phyloP scores from a whole-genome alignment of 2,329 filamentous ascomycete species.

The Alternaria atra region DNA sequence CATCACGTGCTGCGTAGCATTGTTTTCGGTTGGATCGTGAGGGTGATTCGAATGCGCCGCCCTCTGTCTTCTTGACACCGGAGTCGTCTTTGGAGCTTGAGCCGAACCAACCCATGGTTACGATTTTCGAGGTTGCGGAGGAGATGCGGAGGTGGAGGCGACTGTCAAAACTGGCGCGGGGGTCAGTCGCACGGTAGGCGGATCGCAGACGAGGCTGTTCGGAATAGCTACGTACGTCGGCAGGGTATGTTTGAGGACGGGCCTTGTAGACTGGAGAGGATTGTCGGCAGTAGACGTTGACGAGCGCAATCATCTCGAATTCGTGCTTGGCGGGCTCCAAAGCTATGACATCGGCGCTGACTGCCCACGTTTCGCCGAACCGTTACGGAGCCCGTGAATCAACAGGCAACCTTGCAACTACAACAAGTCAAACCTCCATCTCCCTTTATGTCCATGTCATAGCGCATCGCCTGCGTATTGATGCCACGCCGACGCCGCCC shows the following conservation, averaged over 20 bases:
- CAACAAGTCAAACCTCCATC: conserved; percentile 9
- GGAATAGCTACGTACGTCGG: not conserved
- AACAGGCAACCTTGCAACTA: conserved; percentile 30
- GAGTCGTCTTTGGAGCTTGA: conserved; percentile 51
- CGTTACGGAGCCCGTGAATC: conserved; percentile 16
- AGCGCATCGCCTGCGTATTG: conserved; percentile 31
- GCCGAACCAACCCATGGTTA: conserved; percentile 63
- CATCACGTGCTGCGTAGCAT: conserved; percentile 91
- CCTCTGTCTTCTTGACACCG: conserved; percentile 56
- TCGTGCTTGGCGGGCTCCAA: conserved; percentile 29
- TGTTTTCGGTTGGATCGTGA: conserved; percentile 79
- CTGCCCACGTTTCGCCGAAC: conserved; percentile 27
- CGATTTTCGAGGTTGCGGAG: conserved; percentile 21
- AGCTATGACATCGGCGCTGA: conserved; percentile 30
- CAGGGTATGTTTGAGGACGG: not conserved
- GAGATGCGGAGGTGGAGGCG: conserved; percentile 12
- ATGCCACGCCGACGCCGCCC: conserved; percentile 68
- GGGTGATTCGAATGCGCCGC: conserved; percentile 75
- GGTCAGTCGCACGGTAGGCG: conserved; percentile 1
- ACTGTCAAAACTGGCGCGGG: conserved; percentile 13
- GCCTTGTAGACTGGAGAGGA: not conserved
- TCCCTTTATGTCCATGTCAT: conserved; percentile 29
- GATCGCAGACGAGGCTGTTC: too few species aligned
- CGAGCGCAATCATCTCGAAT: conserved; percentile 19
- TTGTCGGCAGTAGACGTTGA: not conserved